Conservation (phyloP, 371 early-diverging fungal species). For the Catenaria anguillulae region DNA sequence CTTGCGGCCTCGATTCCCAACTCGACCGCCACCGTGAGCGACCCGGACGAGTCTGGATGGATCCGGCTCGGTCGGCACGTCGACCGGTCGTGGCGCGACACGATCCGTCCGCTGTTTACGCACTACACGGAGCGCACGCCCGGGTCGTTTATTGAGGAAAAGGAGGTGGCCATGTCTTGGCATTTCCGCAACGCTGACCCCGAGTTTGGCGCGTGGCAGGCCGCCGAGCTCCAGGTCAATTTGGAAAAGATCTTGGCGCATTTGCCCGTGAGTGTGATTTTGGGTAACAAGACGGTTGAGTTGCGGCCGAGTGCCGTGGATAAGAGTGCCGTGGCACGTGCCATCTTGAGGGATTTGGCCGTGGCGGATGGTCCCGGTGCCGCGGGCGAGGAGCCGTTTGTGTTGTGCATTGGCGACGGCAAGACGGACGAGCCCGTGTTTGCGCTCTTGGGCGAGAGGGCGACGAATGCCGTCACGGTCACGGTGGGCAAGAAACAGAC, state of each 20-base stretch:
- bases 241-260: conserved; percentile 82
- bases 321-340: conserved; percentile 69
- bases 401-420: conserved; percentile 81
- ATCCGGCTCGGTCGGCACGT: conserved; percentile 60
- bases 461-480: conserved; percentile 45
- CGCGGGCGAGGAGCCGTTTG: conserved; percentile 36
- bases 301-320: conserved; percentile 81
- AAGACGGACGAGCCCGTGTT: conserved; percentile 88
- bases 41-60: conserved; percentile 45
- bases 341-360: conserved; percentile 66
- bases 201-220: conserved; percentile 69
- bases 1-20: background rate
- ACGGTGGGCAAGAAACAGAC: conserved; percentile 95
- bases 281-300: conserved; percentile 89
- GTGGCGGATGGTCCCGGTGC: too few relatives aligned
- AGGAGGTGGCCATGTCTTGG: conserved; percentile 40
- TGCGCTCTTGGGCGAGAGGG: conserved; percentile 24
- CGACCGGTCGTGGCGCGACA: conserved; percentile 76
- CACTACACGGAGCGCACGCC: conserved; percentile 30
- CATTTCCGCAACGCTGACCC: conserved; percentile 39
- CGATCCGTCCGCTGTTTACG: conserved; percentile 52
- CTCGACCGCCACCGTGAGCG: background rate
- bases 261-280: conserved; percentile 74
- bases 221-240: conserved; percentile 83
- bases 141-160: conserved; percentile 35